Evolutionary conservation across 2,329 filamentous ascomycete species (phyloP).

Genomic region (Verruconis gallopava): DNA sequence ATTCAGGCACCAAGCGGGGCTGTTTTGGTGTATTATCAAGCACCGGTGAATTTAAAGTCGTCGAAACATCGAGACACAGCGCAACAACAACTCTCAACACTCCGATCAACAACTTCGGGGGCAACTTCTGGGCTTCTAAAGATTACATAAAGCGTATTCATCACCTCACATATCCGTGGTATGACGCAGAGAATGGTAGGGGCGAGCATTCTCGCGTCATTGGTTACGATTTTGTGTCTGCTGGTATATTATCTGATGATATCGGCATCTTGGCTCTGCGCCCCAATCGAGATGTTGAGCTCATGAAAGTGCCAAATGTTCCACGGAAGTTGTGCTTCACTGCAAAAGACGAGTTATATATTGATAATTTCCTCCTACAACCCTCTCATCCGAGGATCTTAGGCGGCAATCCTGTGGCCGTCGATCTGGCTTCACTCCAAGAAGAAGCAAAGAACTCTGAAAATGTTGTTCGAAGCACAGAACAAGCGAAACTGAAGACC

Average conservation of each 20-base stretch:
- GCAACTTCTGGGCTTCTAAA: slow-evolving; percentile 27
- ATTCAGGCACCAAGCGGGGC: slow-evolving; percentile 44
- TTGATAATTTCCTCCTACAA: slow-evolving; percentile 3
- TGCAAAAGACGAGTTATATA: slow-evolving; percentile 28
- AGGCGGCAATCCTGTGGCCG: slow-evolving; percentile 19
- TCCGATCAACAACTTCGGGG: slow-evolving; percentile 15
- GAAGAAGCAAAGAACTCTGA: slow-evolving; percentile 2
- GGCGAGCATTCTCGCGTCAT: slow-evolving; percentile 38
- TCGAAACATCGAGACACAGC: slow-evolving; percentile 39
- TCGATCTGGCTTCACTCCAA: slow-evolving; percentile 15
- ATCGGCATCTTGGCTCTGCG: slow-evolving; percentile 41
- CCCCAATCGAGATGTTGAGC: slow-evolving; percentile 37
- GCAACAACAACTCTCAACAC: slow-evolving; percentile 7
- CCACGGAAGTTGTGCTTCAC: slow-evolving; percentile 30
- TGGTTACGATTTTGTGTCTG: slow-evolving; percentile 47
- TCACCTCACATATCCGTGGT: slow-evolving; percentile 30
- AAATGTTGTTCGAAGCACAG: slow-evolving; percentile 2
- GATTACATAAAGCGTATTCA: slow-evolving; percentile 33
- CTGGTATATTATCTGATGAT: slow-evolving; percentile 27
- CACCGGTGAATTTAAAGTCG: slow-evolving; percentile 44
- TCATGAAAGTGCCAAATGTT: slow-evolving; percentile 34
- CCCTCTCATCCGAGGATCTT: slow-evolving; percentile 6
- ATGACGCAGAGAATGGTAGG: slow-evolving; percentile 30
- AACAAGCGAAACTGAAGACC: slow-evolving; percentile 2
- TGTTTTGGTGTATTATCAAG: slow-evolving; percentile 46